Conservation (phyloP, 495 filamentous ascomycete genomes). For the Penicillium crystallinum region DNA sequence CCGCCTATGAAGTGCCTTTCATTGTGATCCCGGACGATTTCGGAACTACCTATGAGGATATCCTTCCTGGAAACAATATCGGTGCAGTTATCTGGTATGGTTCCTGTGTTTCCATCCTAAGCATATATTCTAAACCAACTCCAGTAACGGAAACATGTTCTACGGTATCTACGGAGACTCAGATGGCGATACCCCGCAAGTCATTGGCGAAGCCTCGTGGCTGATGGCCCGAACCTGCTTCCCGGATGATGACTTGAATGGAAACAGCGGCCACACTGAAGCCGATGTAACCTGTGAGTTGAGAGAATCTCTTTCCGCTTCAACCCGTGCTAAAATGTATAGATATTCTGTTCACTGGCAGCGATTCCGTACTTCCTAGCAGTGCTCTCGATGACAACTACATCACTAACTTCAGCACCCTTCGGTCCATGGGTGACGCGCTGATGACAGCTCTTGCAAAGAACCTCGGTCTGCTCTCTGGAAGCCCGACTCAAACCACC, state of each 20-base stretch:
- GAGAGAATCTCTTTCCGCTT: not conserved
- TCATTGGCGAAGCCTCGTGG: conserved; percentile 39
- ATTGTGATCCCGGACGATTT: conserved; percentile 36
- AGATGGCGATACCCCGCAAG: conserved; percentile 30
- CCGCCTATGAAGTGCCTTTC: conserved; percentile 37
- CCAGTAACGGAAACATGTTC: conserved; percentile 33
- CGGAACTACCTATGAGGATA: conserved; percentile 15
- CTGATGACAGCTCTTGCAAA: conserved; percentile 35
- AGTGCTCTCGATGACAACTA: conserved; percentile 30
- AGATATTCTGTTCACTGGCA: conserved; percentile 36
- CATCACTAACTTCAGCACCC: conserved; percentile 31
- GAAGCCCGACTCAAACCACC: conserved; percentile 2
- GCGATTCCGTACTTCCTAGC: conserved; percentile 24
- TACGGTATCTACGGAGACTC: conserved; percentile 38
- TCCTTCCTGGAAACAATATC: conserved; percentile 32
- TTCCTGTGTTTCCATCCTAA: not conserved
- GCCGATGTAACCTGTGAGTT: conserved; percentile 35
- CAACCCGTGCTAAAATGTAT: not conserved
- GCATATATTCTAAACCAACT: not conserved
- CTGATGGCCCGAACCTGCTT: conserved; percentile 38
- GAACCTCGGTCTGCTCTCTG: conserved; percentile 15
- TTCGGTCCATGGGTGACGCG: conserved; percentile 31
- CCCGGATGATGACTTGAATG: conserved; percentile 29
- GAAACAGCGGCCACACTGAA: conserved; percentile 24
- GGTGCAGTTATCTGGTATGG: conserved; percentile 36